Base-by-base conservation (phyloP, 768 basidiomycete species). In the Mycena pura region DNA sequence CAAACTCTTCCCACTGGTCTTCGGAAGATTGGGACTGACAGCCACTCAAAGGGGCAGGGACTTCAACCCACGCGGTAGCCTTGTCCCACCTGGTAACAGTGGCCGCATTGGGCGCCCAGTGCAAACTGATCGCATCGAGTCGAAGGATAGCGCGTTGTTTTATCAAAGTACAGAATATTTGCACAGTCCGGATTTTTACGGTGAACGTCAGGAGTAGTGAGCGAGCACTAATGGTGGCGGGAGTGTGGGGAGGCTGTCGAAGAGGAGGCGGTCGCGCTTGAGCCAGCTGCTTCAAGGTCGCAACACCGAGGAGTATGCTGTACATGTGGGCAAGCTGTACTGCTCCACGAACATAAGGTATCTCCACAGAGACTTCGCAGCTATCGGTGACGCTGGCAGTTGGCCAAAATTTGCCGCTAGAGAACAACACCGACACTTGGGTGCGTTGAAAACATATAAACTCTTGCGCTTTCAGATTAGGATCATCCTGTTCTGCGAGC, bases 1-100 rank as follows among this genome's bases (percentile, higher is more conserved):
- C 73, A 5, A 96, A 75, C 69, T 95, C 92, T 59, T 91, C 92
- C 93, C 93, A 96, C 55, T 79, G 78, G 13, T 77, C 80, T 11
- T 71, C 74, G 6, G 50, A 24, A 14, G 67, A 49, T 17, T 74
- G 58, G 7, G 72, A 67, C 54, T 80, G 76, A 68, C 78, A 78
- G 17, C 60, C 61, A 64, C 76, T 77, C 32, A 71, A 69, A 34
- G 71, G 70, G 15, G 69, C 51, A 34, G 81, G 77, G 34, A 87
- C 82, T 27, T 84, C 82, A 13, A 91, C 87, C 74, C 86, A 92
- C 7, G 83, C 77, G 62, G 78, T 71, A n/a, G 77, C 67, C 57
- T 76, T 84, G 38, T 78, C 74, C 68, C 78, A 73, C 48, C 76
- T 78, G 5, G 80, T 68, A 4, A 73, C 70, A 10, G 74, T 65